Evolutionary conservation across 2,329 filamentous ascomycete genomes (phyloP), one percentile per base, ranked within the genome.

Genomic region (Penicillium sp.): DNA sequence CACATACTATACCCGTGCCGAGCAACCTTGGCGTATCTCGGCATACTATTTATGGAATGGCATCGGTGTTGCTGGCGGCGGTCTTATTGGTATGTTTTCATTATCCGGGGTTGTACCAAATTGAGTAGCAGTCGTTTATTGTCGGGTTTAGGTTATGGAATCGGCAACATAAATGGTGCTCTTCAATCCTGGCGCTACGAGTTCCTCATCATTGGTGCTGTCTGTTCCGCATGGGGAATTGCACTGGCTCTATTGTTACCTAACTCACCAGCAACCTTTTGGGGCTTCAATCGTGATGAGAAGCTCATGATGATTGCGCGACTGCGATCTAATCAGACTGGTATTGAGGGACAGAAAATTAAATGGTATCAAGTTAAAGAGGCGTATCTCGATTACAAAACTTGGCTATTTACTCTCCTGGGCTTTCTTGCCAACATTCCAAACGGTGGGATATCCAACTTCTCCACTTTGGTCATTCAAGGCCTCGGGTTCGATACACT

Each of bases 281-380:
- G 63, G 58, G 67, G 58, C 18, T 60, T 68, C 26, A 56, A 61
- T 45, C 54, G 57, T 4, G 59, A 64, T 20, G 60, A 64, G 47
- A 58, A 45, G 26, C 42, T 45, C 7, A 20, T 45, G 7, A 45
- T 45, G 42, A 45, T 45, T 45, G 42, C 42, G 11, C 42, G 42
- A 45, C 26, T 45, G n/a, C 42, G 42, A 20, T 45, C 42, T 24
- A 69, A 68, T 44, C 60, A 64, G 8, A 65, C 63, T 2, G 66
- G 66, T 4, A 60, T 69, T 11, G 61, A 66, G 42, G 78, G 42
- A 79, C 57, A 76, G 70, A 11, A 73, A 74, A 74, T 76, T 65
- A 80, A 80, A 56, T 61, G 66, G 32, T 62, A 66, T 13, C 78
- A 81, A 57, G 67, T 78, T 16, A 61, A 61, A 22, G 78, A 81